phyloP scores from a whole-genome alignment of 2,329 filamentous ascomycete species.

The Ustilaginoidea virens region DNA sequence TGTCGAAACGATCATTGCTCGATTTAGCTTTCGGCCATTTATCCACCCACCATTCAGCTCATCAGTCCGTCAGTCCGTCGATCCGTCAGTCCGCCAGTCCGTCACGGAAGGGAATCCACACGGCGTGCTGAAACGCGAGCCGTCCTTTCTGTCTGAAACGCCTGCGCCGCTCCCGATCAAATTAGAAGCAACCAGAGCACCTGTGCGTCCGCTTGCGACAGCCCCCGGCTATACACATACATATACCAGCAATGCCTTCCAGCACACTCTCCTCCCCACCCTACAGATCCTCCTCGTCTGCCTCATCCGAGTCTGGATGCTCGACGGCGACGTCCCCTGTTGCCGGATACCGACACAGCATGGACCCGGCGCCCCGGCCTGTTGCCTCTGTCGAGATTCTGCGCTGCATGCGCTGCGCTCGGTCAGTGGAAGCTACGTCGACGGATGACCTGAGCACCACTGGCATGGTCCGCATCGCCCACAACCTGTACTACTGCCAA shows the following conservation, averaged over 20 bases:
- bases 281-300: constrained; percentile 11
- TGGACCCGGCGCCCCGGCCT: constrained; percentile 28
- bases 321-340: constrained; percentile 17
- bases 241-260: constrained; percentile 6
- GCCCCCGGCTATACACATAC: neutral
- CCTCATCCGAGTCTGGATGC: constrained; percentile 26
- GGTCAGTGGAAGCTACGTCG: constrained; percentile 43
- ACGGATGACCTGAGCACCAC: constrained; percentile 41
- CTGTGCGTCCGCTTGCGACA: neutral
- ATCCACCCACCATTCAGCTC: no score
- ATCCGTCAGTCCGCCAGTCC: no score
- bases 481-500: constrained; percentile 52
- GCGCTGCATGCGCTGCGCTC: constrained; percentile 47
- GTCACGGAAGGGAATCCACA: no score
- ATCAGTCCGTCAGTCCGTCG: no score
- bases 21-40: no score
- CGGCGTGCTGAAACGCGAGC: no score
- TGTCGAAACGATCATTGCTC: no score
- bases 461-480: constrained; percentile 49
- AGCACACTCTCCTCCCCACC: constrained; percentile 7
- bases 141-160: no score
- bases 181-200: no score
- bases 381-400: constrained; percentile 42
- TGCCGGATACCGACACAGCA: constrained; percentile 24
- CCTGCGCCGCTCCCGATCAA: no score